Conservation (phyloP, 2,329 filamentous ascomycete species). For the Talaromyces sp. region DNA sequence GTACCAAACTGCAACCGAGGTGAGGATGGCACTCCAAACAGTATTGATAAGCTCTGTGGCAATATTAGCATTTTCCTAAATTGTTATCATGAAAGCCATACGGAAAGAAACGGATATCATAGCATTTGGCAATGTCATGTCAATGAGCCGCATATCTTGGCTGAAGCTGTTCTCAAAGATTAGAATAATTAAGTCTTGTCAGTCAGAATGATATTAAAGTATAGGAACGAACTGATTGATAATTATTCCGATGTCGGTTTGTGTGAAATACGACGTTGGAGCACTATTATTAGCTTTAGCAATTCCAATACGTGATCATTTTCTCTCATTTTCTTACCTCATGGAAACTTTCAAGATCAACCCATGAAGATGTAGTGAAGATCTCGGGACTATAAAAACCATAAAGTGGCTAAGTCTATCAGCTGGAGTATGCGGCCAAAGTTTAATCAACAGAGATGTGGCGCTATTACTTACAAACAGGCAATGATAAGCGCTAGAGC, state of each 20-base stretch:
- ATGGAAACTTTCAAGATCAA: background rate
- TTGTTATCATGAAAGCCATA: background rate
- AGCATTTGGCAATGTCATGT: constrained; percentile 38
- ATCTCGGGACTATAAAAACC: constrained; percentile 1
- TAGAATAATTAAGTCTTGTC: background rate
- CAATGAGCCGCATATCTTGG: constrained; percentile 43
- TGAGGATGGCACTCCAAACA: background rate
- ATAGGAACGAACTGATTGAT: constrained; percentile 20
- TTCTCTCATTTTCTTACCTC: background rate
- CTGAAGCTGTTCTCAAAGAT: constrained; percentile 36
- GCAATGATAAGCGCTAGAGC: constrained; percentile 2
- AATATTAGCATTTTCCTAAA: background rate
- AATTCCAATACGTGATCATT: background rate
- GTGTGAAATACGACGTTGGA: constrained; percentile 42
- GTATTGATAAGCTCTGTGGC: constrained; percentile 4
- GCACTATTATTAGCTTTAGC: constrained; percentile 24
- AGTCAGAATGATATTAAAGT: background rate
- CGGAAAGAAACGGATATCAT: background rate
- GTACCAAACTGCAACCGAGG: constrained; percentile 36
- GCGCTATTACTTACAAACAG: constrained; percentile 4
- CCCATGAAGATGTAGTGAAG: background rate
- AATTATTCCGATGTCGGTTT: constrained; percentile 38
- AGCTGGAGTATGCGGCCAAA: background rate
- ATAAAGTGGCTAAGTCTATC: background rate
- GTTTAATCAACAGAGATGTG: background rate